Evolutionary conservation across 345 rosid genomes (phyloP), one percentile per base, ranked within the genome.

Genomic region (Citrus reticulata): DNA sequence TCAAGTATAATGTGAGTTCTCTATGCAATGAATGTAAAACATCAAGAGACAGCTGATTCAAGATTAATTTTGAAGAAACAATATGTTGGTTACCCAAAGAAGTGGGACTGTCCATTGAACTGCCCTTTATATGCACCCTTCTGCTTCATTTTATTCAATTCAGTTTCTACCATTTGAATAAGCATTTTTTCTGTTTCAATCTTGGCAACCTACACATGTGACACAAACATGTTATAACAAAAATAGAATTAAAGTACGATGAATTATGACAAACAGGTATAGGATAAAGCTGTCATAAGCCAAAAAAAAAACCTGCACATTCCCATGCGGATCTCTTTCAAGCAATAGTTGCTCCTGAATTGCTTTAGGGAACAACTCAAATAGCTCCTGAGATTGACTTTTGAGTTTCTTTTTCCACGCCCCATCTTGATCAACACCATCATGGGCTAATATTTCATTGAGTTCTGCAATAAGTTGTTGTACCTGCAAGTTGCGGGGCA

Each of bases 261-360:
- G 20, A 37, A 14, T 58, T 8, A 37, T 2, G 55, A 37, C 20
- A 42, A 39, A 17, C 67, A 27, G 30, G 24, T 37, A 24, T 25
- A 14, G 22, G 51, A 46, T 46, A 46, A 46, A 46, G 17, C 5
- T 46, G 51, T 46, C 51, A 11, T 13, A 46, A 46, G 51, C 51
- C 0, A 32, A 3, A 40, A 40, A 25, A 9, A 6, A 6, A 19
- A 85, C 88, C 86, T 83, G 88, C 65, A 86, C 88, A 77, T 86
- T 86, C 69, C 88, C 88, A 61, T 86, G 88, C 54, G 88, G 88
- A 81, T 86, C 86, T 75, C 86, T 77, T 79, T 86, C 86, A 72
- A 86, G 85, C 79, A 86, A 54, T 79, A 86, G 70, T 70, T 86
- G 88, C 70, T 83, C 81, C 86, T 79, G 88, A 81, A 86, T 86